Evolutionary conservation across 2,329 filamentous ascomycete genomes (phyloP).

Genomic region (Dactylonectria estremocensis): DNA sequence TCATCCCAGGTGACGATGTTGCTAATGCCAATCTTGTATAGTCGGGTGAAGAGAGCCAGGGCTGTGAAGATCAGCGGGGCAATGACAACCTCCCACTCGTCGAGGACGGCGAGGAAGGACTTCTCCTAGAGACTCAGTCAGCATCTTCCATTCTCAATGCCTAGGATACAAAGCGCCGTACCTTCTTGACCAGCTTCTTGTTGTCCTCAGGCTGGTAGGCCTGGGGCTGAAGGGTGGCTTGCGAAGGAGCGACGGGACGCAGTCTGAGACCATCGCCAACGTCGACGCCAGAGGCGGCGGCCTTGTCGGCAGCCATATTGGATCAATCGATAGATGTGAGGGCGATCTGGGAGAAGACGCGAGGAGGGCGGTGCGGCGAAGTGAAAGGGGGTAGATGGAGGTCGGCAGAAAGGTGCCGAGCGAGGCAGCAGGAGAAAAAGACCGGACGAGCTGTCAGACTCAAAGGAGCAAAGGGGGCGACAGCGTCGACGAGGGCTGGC

Average conservation of each 20-base stretch:
- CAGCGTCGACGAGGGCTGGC: slow-evolving; percentile 40
- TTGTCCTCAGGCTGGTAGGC: slow-evolving; percentile 68
- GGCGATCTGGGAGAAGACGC: slow-evolving; percentile 25
- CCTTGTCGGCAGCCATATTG: slow-evolving; percentile 69
- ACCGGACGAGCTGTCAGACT: slow-evolving; percentile 57
- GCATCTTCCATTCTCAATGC: slow-evolving; percentile 23
- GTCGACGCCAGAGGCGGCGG: slow-evolving; percentile 73
- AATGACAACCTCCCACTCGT: slow-evolving; percentile 75
- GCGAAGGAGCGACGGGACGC: slow-evolving; percentile 62
- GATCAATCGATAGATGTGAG: slow-evolving; percentile 36
- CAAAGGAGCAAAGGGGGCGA: slow-evolving; percentile 47
- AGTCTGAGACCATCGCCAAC: slow-evolving; percentile 70
- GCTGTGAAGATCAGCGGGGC: slow-evolving; percentile 73
- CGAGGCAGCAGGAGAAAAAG: slow-evolving; percentile 46
- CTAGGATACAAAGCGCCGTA: slow-evolving; percentile 45
- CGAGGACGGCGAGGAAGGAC: slow-evolving; percentile 74
- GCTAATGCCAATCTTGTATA: slow-evolving; percentile 80
- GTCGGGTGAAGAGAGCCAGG: slow-evolving; percentile 75
- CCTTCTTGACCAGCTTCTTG: slow-evolving; percentile 73
- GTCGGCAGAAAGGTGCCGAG: slow-evolving; percentile 37
- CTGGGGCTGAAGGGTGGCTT: slow-evolving; percentile 54
- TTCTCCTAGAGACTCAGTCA: slow-evolving; percentile 60
- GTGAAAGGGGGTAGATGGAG: slow-evolving; percentile 36
- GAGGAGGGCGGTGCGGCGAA: slow-evolving; percentile 30
- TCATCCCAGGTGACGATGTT: slow-evolving; percentile 79